Conservation (phyloP, 1,139 yeast genomes). For the Taphrina sp. region DNA sequence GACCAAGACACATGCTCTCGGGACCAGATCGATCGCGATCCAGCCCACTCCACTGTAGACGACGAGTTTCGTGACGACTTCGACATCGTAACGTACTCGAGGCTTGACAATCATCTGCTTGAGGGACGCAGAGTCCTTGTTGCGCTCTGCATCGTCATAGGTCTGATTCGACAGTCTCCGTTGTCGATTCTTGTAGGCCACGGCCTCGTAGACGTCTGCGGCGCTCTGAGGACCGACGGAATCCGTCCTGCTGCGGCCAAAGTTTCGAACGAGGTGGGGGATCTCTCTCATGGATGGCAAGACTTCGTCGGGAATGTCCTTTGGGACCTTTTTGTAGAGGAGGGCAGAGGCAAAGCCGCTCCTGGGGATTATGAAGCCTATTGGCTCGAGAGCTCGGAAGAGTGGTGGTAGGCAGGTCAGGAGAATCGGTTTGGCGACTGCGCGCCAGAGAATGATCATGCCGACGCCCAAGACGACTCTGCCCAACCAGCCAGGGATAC, state of each 20-base stretch:
- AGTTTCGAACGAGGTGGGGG: constrained; percentile 42
- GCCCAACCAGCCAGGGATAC: not conserved
- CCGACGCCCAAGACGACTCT: constrained; percentile 53
- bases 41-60: constrained; percentile 72
- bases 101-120: constrained; percentile 46
- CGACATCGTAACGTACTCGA: constrained; percentile 63
- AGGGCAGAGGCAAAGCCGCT: constrained; percentile 46
- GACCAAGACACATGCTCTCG: constrained; percentile 11
- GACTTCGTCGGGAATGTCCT: constrained; percentile 43
- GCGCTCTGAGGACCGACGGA: constrained; percentile 50
- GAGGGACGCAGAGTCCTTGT: constrained; percentile 40
- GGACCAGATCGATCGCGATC: constrained; percentile 37
- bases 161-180: constrained; percentile 30
- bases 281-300: constrained; percentile 43
- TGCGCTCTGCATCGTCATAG: constrained; percentile 29
- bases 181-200: constrained; percentile 40
- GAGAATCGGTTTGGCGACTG: constrained; percentile 61
- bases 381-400: constrained; percentile 43
- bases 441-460: constrained; percentile 67
- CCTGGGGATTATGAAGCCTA: constrained; percentile 48
- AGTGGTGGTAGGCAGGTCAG: constrained; percentile 50
- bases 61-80: constrained; percentile 66
- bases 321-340: constrained; percentile 45
- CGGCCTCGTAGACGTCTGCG: constrained; percentile 48
- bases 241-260: constrained; percentile 44